Conservation (phyloP, 768 basidiomycete species). For the Suillus placidus region DNA sequence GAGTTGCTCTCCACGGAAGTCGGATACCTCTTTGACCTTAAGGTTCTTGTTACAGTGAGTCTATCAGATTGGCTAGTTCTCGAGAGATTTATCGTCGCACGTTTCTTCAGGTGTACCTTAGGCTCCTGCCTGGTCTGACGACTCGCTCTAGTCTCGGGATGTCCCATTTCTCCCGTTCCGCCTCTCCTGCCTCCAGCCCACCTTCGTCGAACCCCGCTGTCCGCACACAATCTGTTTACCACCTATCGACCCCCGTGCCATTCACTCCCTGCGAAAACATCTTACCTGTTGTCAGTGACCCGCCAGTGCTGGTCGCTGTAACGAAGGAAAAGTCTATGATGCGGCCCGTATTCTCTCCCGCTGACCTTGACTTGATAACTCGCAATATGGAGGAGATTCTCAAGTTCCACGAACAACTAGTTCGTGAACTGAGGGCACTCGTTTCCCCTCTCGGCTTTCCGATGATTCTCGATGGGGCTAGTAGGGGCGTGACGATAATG, state of each 20-base stretch:
- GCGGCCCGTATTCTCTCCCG: conserved; percentile 57
- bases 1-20: conserved; percentile 87
- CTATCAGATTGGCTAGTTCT: not conserved
- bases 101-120: conserved; percentile 62
- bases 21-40: conserved; percentile 79
- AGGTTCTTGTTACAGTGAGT: conserved; percentile 72
- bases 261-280: conserved; percentile 23
- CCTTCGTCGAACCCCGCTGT: conserved; percentile 47
- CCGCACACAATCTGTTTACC: conserved; percentile 49
- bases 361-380: conserved; percentile 59
- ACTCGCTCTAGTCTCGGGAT: conserved; percentile 33
- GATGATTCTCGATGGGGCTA: conserved; percentile 33
- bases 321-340: conserved; percentile 34
- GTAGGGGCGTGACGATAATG: not conserved
- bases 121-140: conserved; percentile 53
- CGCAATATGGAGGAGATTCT: conserved; percentile 74
- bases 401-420: conserved; percentile 66
- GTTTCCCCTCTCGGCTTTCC: conserved; percentile 55
- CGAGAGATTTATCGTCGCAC: not conserved
- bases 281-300: not conserved
- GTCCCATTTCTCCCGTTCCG: conserved; percentile 38
- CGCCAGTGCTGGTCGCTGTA: not conserved
- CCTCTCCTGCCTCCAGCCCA: conserved; percentile 42
- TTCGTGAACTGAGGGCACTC: conserved; percentile 52
- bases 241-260: conserved; percentile 24